phyloP scores from a whole-genome alignment of 2,329 filamentous ascomycete genomes.

The Mycosphaerella sp. region DNA sequence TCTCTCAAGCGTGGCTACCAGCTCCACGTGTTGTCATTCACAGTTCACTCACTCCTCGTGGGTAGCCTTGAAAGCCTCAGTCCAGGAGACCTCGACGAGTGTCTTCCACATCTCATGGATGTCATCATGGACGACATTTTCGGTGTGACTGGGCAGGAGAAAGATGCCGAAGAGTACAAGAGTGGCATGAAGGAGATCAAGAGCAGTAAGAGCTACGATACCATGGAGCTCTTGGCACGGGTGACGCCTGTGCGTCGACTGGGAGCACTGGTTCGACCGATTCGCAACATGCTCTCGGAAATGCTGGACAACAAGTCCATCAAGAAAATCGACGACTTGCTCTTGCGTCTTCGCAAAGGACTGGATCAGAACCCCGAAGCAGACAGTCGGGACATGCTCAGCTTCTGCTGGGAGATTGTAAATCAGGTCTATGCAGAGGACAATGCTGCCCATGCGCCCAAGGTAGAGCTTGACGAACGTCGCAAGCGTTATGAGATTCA shows the following conservation, averaged over 20 bases:
- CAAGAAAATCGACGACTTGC: slow-evolving; percentile 82
- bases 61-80: slow-evolving; percentile 56
- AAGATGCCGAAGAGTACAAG: slow-evolving; percentile 91
- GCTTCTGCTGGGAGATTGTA: slow-evolving; percentile 93
- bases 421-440: slow-evolving; percentile 63
- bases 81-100: slow-evolving; percentile 85
- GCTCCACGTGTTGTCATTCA: slow-evolving; percentile 89
- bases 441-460: slow-evolving; percentile 34
- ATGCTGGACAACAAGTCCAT: slow-evolving; percentile 77
- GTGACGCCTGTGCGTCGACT: slow-evolving; percentile 70
- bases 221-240: slow-evolving; percentile 85
- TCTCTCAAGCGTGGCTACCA: slow-evolving; percentile 84
- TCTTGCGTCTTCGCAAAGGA: slow-evolving; percentile 75
- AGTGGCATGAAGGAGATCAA: slow-evolving; percentile 97
- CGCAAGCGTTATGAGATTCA: slow-evolving; percentile 62
- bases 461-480: slow-evolving; percentile 17
- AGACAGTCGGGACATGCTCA: slow-evolving; percentile 71
- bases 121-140: slow-evolving; percentile 98
- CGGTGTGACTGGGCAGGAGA: slow-evolving; percentile 84
- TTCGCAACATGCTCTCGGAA: slow-evolving; percentile 72
- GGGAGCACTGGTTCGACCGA: slow-evolving; percentile 67
- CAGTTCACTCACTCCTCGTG: slow-evolving; percentile 84
- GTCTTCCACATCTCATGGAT: slow-evolving; percentile 66
- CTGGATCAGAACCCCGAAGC: slow-evolving; percentile 74
- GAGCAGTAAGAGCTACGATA: slow-evolving; percentile 96